Evolutionary conservation across 768 basidiomycete species (phyloP).

Genomic region (Hebeloma cylindrosporum): DNA sequence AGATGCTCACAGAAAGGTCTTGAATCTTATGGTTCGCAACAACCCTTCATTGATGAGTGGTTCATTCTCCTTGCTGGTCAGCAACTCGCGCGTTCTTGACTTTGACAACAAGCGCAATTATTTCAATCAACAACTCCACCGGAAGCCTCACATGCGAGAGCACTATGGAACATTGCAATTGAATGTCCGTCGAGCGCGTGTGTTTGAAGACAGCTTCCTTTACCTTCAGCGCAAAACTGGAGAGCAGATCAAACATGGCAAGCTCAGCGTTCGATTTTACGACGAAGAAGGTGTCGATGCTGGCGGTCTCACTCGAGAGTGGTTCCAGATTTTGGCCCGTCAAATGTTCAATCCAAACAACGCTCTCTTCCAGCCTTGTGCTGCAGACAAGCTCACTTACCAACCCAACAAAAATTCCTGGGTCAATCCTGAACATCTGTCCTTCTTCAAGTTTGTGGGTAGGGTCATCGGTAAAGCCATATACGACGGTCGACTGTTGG

Average conservation of each 20-base stretch:
- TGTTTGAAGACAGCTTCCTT: slow-evolving; percentile 98
- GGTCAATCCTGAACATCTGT: slow-evolving; percentile 94
- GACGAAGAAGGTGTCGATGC: slow-evolving; percentile 99
- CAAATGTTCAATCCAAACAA: slow-evolving; percentile 99
- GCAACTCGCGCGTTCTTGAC: slow-evolving; percentile 95
- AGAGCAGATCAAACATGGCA: slow-evolving; percentile 97
- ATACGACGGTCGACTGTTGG: slow-evolving; percentile 92
- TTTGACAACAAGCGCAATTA: slow-evolving; percentile 99
- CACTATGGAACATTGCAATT: slow-evolving; percentile 83
- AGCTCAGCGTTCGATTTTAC: slow-evolving; percentile 93
- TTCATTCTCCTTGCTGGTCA: slow-evolving; percentile 93
- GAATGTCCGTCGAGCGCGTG: slow-evolving; percentile 85
- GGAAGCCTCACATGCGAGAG: slow-evolving; percentile 75
- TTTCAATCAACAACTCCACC: slow-evolving; percentile 89
- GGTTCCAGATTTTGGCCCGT: slow-evolving; percentile 96
- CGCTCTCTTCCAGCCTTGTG: slow-evolving; percentile 96
- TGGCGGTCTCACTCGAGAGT: slow-evolving; percentile 96
- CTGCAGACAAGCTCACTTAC: slow-evolving; percentile 91
- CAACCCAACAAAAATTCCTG: slow-evolving; percentile 93
- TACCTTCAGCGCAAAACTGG: slow-evolving; percentile 86
- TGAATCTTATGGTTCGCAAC: slow-evolving; percentile 97
- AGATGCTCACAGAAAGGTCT: slow-evolving; percentile 86
- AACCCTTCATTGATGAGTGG: slow-evolving; percentile 98
- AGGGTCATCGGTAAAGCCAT: slow-evolving; percentile 98
- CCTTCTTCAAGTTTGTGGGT: slow-evolving; percentile 99